Base-by-base conservation (phyloP, 2,329 filamentous ascomycete genomes). In the Verticillium klebahnii region DNA sequence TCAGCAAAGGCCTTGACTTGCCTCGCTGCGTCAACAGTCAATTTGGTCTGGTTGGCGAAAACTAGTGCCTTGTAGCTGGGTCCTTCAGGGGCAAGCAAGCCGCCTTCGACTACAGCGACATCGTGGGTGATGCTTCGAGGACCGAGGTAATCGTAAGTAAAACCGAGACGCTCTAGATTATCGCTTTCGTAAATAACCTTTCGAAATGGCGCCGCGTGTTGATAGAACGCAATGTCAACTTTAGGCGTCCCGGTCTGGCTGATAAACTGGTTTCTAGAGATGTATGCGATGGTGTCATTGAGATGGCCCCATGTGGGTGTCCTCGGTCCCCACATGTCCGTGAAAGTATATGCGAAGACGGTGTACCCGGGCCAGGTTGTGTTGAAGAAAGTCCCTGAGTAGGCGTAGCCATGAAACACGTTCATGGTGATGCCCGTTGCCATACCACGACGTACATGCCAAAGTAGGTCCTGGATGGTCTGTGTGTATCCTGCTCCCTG, bases 301-400 rank as follows among this genome's bases (percentile, higher is more conserved):
- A 68, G 17, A 40, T 68, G 65, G 17, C 39, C 34, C 67, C 67
- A 69, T 5, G 63, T 56, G 3, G 67, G 66, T 59, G 65, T 63
- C 29, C 66, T 52, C 5, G 62, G 62, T 19, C 65, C 65, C 67
- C 67, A 69, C 63, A 67, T 66, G 40, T 69, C 67, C 17, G 61
- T 61, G 40, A 64, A 68, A 36, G 65, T 56, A 40, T 65, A 68
- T 31, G 66, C 62, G 58, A 69, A 69, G 14, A 66, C 63, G 12
- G 65, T 66, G 59, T 65, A 67, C 2, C 67, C 68, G 6, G 68
- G 68, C 68, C 65, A 69, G 9, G 65, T 67, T 1, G 68, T 69
- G 17, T 63, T 61, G 2, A 61, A 50, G 29, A 67, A 69, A 7
- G 64, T 55, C 6, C 67, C 68, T 23, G 61, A 55, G 61, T 67